Evolutionary conservation across 176 grass and related monocot species (phyloP), one percentile per base, ranked within the genome.

Genomic region (Thinopyrum elongatum): DNA sequence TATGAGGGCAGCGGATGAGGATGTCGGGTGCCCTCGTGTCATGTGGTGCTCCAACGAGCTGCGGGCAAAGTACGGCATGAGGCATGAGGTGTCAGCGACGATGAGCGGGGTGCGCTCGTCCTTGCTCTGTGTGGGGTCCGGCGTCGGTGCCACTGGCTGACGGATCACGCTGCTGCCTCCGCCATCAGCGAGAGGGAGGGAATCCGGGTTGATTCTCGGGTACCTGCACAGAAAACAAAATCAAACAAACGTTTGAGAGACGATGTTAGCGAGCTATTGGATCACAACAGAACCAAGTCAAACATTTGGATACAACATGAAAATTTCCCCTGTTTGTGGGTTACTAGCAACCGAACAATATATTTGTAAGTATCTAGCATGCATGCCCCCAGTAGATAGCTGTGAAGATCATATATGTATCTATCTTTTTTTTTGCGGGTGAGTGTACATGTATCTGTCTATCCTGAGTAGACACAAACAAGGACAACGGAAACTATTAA

Each of bases 181-280:
- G 80, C 64, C 69, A 84, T 86, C 87, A 35, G 82, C 76, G 28
- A 90, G 84, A 2, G 88, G 86, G 27, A 94, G 62, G 62, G 84
- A 72, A 72, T 92, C 92, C 6, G 92, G 70, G 61, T 47, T 87
- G 4, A 92, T 78, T 86, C 86, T 91, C 67, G 91, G 91, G 81
- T 55, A 97, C 87, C 95, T 97, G 88, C 68, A 39, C 57, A 39
- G 35, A 63, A 91, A 80, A 28, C 58, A 31, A 69, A 87, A 80
- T 5, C 66, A 83, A 66, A 38, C 63, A 81, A 87, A 42, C 13
- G 1, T 13, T 6, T 5, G 25, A 16, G 5, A 49, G 13, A 49
- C 0, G 14, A 51, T 51, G 47, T 51, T 51, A 51, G 4, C 47
- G 1, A 51, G 15, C 15, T 16, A 51, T 16, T 16, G 46, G 47